Evolutionary conservation across 2,329 filamentous ascomycete genomes (phyloP), one percentile per base, ranked within the genome.

Genomic region (Pleoardoris graminearum): DNA sequence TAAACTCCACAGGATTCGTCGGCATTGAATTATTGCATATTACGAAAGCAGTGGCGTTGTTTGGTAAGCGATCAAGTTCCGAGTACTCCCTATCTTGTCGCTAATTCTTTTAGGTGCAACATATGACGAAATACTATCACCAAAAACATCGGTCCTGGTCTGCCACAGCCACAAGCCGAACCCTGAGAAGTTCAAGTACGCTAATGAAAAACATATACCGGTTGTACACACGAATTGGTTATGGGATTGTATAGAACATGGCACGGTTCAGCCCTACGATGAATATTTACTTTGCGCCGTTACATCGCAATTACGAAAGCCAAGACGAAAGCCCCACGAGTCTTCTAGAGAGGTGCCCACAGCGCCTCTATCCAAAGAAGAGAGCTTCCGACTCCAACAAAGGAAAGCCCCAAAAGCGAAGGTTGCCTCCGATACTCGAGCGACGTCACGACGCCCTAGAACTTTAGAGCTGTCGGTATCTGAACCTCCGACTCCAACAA

Each of bases 11-110:
- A 2, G 89, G 88, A 5, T 96, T 97, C 69, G 82, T 82, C 8
- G 89, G 90, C 7, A 87, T 96, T 49, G 91, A 97, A 64, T 80
- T 96, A 8, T 81, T 93, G 59, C 94, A 97, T 71, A 80, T 96
- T 27, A 87, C 88, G 19, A 91, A 90, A 71, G 80, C 88, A 2
- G 81, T 96, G 22, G 80, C 80, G 32, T 82, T 95, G 54, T 81
- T 96, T 54, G 91, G 81, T 82, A 71, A 62, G 75, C 48, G 21
- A 42, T 19, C 22, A 23, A 39, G 19, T 38, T 36, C 39, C 39
- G 46, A 33, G 43, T 25, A 36, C 33, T 14, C 17, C 41, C 44
- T 35, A 38, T 19, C 19, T 21, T 45, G 23, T 50, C 50, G 51
- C 65, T 55, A 67, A 63, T 48, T 36, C 16, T 51, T 43, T 53